Evolutionary conservation across 148 eudicot species (phyloP), one percentile per base, ranked within the genome.

Genomic region (Gaultheria prostrata): DNA sequence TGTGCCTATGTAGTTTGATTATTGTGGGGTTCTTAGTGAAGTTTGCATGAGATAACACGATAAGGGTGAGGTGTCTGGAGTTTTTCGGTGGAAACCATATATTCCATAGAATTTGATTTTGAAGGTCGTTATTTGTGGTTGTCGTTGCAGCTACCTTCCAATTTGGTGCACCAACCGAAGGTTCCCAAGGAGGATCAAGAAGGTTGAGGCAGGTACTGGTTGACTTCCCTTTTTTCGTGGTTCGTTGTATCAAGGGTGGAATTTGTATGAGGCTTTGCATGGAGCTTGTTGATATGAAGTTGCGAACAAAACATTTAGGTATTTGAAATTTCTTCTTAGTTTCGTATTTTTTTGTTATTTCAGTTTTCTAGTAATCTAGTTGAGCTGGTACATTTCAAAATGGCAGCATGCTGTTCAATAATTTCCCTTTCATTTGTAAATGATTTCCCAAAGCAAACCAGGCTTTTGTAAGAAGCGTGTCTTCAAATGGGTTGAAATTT

Each of bases 161-260:
- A 81, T 46, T 9, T 39, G 48, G 8, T 8, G 50, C 7, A 20
- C 77, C 77, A 21, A 4, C 46, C 28, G 32, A 48, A 81, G 50
- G 77, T 50, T 57, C 77, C 46, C 0, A 48, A 70, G 63, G 76
- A 69, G 76, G 77, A 81, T 77, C 83, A 69, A 81, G 77, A 81
- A 81, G 8, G 28, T 32, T 81, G 83, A 81, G 48, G 77, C 48
- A 50, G 39, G 46, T 18, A 5, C 11, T 12, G 71, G 18, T n/a
- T 59, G 3, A 28, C 82, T 57, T 79, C 12, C 50, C 11, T 20
- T 18, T 12, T 79, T 9, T 59, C 6, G 53, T 8, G 28, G 17
- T 9, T 13, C 30, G 13, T 46, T 43, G 30, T 3, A 45, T 46
- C 30, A 24, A n/a, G 53, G 46, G 14, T 12, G 46, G 43, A 17